These are phyloP conservation scores for Arctium minus DNA, from an alignment of 129 eudicot species.

Conservation along the genomic window DNA sequence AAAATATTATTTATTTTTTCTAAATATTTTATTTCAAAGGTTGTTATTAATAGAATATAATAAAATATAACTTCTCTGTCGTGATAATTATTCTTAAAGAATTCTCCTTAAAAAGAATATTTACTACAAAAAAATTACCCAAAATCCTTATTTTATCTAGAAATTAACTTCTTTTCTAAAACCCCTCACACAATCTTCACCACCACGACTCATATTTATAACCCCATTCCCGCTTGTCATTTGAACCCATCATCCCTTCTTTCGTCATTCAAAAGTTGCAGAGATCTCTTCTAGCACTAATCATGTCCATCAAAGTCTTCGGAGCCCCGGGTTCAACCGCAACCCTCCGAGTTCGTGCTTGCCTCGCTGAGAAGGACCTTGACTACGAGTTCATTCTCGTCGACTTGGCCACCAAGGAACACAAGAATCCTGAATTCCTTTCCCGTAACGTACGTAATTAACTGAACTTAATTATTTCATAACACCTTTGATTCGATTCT, in stretches of 20 bases:
- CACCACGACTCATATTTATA: background rate
- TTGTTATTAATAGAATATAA: too few species aligned
- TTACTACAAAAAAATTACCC: too few species aligned
- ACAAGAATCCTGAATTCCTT: slow-evolving; percentile 37
- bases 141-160: too few species aligned
- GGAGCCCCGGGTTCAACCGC: slow-evolving; percentile 41
- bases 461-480: background rate
- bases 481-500: background rate
- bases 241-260: background rate
- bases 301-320: slow-evolving; percentile 47
- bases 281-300: background rate
- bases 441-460: slow-evolving; percentile 42
- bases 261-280: background rate
- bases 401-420: slow-evolving; percentile 33
- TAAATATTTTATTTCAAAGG: too few species aligned
- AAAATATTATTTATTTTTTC: too few species aligned
- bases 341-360: slow-evolving; percentile 38
- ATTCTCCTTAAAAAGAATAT: too few species aligned
- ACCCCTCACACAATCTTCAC: background rate
- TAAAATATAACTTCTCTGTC: too few species aligned
- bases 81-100: too few species aligned
- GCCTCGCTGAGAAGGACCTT: slow-evolving; percentile 53
- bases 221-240: background rate
- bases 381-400: slow-evolving; percentile 37
- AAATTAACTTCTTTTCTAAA: too few species aligned